Base-by-base conservation (phyloP, 768 basidiomycete species). In the Suillus tomentosus region DNA sequence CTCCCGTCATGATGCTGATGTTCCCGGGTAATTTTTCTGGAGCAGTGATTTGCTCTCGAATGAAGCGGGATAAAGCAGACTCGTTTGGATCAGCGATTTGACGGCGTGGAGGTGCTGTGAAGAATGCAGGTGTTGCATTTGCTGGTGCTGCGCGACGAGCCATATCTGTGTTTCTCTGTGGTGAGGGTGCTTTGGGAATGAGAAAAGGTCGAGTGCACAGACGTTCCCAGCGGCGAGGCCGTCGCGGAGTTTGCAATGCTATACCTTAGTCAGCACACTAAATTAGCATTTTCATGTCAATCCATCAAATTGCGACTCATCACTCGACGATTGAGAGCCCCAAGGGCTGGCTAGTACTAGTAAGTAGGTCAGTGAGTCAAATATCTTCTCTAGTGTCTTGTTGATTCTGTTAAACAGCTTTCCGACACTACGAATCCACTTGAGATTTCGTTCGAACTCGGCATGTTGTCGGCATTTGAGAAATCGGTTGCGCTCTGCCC, bases 21-120 rank as follows among this genome's bases (percentile, higher is more conserved):
- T 94, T 94, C 64, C 92, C 92, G 14, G 82, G 79, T 17, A 89
- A 69, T 74, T 93, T 92, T 67, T 93, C 90, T 11, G 88, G 88
- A 57, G 90, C 83, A 63, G 83, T 83, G 27, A 93, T 79, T 78
- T 93, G 85, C 57, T 86, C 85, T 62, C 88, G 82, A 66, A 82
- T 53, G 71, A 80, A 78, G 14, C 73, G 81, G 24, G 84, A 83
- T 69, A 91, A 86, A 36, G 81, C 74, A 63, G 87, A 84, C 71
- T 91, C 88, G 72, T 89, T 81, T 8, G 86, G 82, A 73, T 90
- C 87, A 40, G 75, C 73, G 51, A 84, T 72, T 48, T 76, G 69
- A 56, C 78, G 74, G 15, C 79, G 75, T 60, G 82, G 82, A 3
- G 84, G 80, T 39, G 75, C 67, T 62, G 58, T 68, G 11, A 79